phyloP scores from a whole-genome alignment of 768 basidiomycete genomes.

The Hypsizygus marmoreus region DNA sequence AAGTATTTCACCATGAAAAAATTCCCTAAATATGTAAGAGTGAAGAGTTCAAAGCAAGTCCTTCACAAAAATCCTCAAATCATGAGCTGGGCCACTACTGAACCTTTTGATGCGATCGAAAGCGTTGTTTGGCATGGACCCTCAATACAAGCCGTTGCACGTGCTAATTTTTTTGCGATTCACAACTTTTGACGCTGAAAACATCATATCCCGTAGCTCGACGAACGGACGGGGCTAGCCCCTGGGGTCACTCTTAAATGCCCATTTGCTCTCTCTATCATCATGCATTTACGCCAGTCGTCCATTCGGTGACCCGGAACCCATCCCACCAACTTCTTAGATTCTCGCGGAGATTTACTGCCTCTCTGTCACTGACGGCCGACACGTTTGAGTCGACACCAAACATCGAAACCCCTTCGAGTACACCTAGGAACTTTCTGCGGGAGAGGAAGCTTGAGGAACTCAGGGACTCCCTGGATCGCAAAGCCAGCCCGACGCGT shows the following conservation, averaged over 20 bases:
- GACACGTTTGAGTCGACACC: constrained; percentile 4
- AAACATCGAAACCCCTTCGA: not conserved
- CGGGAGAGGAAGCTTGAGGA: constrained; percentile 23
- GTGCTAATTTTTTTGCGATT: constrained; percentile 5
- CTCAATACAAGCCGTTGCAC: constrained; percentile 4
- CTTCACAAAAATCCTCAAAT: too few relatives aligned
- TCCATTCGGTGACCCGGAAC: constrained; percentile 18
- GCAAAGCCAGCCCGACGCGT: constrained; percentile 42
- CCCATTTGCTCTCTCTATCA: constrained; percentile 21
- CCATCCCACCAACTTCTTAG: constrained; percentile 4
- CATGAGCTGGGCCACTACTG: too few relatives aligned
- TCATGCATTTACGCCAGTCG: constrained; percentile 17
- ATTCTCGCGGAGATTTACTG: constrained; percentile 9
- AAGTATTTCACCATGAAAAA: too few relatives aligned
- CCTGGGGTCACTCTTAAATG: constrained; percentile 21
- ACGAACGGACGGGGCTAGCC: constrained; percentile 5
- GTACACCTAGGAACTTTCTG: constrained; percentile 12
- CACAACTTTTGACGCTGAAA: constrained; percentile 5
- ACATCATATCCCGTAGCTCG: not conserved
- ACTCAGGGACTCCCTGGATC: constrained; percentile 34
- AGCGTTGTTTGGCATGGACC: constrained; percentile 20
- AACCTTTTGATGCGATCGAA: too few relatives aligned
- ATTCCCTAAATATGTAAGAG: too few relatives aligned
- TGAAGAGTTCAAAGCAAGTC: too few relatives aligned
- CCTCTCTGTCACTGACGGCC: constrained; percentile 15